Base-by-base conservation (phyloP, 164 flowering plant species). In the Malania oleifera region DNA sequence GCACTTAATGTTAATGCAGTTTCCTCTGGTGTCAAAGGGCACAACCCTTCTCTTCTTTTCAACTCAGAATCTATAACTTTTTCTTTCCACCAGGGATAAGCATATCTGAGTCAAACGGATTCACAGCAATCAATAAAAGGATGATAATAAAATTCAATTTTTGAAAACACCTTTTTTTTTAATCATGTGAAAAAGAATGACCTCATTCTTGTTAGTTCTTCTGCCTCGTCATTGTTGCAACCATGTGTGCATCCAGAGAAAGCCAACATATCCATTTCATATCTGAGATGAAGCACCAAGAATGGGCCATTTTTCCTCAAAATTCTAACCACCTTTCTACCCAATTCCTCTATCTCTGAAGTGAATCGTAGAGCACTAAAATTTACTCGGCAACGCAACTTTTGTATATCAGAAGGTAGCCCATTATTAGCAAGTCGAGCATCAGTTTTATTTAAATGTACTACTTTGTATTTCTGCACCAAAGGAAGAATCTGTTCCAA, bases 241-340 rank as follows among this genome's bases (percentile, higher is more conserved):
- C 84, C 84, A 28, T 67, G 82, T 59, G 75, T 73, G 67, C 87
- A 82, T 43, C 87, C 87, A 27, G 87, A 82, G 66, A 82, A 82
- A 20, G 87, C 75, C 64, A 82, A 65, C 87, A 82, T 82, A 62
- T 82, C 87, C 87, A 82, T 82, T 61, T 82, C 87, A 57, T 82
- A 82, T 63, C 87, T 73, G 17, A 82, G 80, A 73, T 82, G 87
- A 47, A 82, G 84, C 19, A 76, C 87, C 43, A 80, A 48, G 58
- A 77, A 82, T 15, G 82, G 81, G 13, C 84, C 84, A 48, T 73
- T 80, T 35, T 69, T 72, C 73, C 78, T 72, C 44, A 80, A 54
- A 49, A 82, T 63, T 5, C 41, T 57, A 18, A 77, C 75, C 8
- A 80, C 72, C 60, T 62, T 75, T 56, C 75, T 70, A 29, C 87